Evolutionary conservation across 257 asterid species (phyloP).

Genomic region (Ilex asprella): DNA sequence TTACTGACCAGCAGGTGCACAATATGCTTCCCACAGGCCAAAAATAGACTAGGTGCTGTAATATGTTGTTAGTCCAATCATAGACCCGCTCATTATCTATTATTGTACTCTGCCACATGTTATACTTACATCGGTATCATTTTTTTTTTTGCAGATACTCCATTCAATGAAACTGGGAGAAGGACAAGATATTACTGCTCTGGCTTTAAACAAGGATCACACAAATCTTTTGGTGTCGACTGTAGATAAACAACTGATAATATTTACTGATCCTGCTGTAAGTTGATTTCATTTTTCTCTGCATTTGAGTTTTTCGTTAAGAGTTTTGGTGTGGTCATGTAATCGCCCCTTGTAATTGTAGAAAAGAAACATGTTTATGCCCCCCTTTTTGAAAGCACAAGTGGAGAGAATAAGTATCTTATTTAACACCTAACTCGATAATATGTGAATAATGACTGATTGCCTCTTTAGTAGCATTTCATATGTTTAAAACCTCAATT

Average conservation of each 20-base stretch:
- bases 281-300: constrained; percentile 30
- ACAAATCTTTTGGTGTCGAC: constrained; percentile 92
- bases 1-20: not conserved
- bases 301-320: constrained; percentile 2
- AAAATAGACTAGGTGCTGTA: not conserved
- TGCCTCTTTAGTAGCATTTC: too few species aligned
- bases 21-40: constrained; percentile 6
- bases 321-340: too few species aligned
- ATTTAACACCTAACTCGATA: too few species aligned
- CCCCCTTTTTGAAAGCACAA: too few species aligned
- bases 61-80: not conserved
- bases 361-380: too few species aligned
- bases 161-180: constrained; percentile 62
- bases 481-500: too few species aligned
- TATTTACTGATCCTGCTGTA: constrained; percentile 94
- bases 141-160: constrained; percentile 43
- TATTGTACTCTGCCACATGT: constrained; percentile 8
- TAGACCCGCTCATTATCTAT: not conserved
- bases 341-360: not conserved
- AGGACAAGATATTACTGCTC: constrained; percentile 70
- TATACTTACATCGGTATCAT: not conserved
- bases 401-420: too few species aligned
- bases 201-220: constrained; percentile 75
- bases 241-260: constrained; percentile 70
- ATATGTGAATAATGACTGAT: too few species aligned